These are phyloP conservation scores for Luvunga scandens DNA, from an alignment of 345 rosid species.

Conservation along the genomic window DNA sequence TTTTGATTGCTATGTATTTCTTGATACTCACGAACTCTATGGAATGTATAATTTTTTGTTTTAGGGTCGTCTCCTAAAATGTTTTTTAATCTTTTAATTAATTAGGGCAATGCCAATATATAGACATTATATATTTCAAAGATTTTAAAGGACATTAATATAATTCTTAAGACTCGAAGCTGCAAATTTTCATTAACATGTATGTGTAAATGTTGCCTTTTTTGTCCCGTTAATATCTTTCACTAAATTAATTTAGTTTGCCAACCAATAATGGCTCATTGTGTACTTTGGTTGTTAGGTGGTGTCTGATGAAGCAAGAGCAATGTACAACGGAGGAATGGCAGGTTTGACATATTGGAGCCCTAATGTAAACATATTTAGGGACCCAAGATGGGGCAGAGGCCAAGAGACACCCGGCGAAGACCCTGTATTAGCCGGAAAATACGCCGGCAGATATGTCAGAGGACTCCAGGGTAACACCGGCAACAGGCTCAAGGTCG, in stretches of 20 bases:
- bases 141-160: too few species aligned
- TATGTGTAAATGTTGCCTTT: too few species aligned
- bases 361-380: constrained; percentile 72
- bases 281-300: constrained; percentile 27
- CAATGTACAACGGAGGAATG: constrained; percentile 72
- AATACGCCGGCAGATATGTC: constrained; percentile 73
- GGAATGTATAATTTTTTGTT: background rate
- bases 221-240: too few species aligned
- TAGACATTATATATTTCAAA: too few species aligned
- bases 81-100: background rate
- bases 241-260: background rate
- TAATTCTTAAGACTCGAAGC: too few species aligned
- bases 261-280: background rate
- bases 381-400: constrained; percentile 92
- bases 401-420: constrained; percentile 97
- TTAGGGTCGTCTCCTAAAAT: background rate
- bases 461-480: constrained; percentile 65
- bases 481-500: constrained; percentile 74
- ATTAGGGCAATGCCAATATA: background rate
- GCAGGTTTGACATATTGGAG: constrained; percentile 81
- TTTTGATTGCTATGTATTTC: background rate
- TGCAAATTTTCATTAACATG: too few species aligned
- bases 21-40: background rate
- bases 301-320: constrained; percentile 79
- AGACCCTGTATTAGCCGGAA: constrained; percentile 73